phyloP scores from a whole-genome alignment of 2,329 filamentous ascomycete species.

The Sporothrix luriei region DNA sequence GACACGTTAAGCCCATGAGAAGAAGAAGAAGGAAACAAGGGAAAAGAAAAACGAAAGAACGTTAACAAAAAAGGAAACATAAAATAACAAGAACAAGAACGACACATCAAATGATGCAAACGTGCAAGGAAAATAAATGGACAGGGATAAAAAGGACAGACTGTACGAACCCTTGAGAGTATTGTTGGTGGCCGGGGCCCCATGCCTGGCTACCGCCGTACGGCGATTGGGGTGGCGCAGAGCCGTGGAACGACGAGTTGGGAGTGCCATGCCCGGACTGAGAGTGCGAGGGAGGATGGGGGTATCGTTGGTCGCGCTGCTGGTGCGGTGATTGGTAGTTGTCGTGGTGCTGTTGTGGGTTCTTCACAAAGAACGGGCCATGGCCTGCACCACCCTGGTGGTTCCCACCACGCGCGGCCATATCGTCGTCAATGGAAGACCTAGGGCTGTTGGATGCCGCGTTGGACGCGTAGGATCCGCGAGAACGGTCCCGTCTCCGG shows the following conservation, averaged over 20 bases:
- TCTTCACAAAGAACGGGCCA: conserved; percentile 34
- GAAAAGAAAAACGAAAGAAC: not conserved
- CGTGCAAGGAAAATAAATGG: conserved; percentile 19
- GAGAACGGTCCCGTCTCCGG: conserved; percentile 35
- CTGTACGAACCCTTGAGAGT: conserved; percentile 48
- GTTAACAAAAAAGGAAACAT: not conserved
- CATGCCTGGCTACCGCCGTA: conserved; percentile 47
- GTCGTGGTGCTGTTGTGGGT: not conserved
- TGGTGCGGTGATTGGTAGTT: conserved; percentile 24
- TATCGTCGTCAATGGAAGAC: conserved; percentile 54
- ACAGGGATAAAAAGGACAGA: not conserved
- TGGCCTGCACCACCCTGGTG: conserved; percentile 43
- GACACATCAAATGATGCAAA: not conserved
- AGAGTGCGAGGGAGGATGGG: conserved; percentile 32
- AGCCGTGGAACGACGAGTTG: conserved; percentile 50
- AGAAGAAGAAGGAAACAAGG: not conserved
- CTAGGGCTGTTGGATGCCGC: conserved; percentile 48
- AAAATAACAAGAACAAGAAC: conserved; percentile 28
- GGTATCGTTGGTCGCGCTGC: conserved; percentile 5
- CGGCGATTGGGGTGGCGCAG: conserved; percentile 49
- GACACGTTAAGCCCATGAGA: not conserved
- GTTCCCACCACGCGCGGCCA: conserved; percentile 50
- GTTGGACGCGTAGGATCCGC: conserved; percentile 43
- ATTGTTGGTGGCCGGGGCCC: conserved; percentile 44
- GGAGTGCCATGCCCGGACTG: conserved; percentile 47